Percentiles rank a stretch among this genome's conserved stretches.
phyloP scores from a whole-genome alignment of 169 alveolate genomes.

The Toxoplasma gondii region DNA sequence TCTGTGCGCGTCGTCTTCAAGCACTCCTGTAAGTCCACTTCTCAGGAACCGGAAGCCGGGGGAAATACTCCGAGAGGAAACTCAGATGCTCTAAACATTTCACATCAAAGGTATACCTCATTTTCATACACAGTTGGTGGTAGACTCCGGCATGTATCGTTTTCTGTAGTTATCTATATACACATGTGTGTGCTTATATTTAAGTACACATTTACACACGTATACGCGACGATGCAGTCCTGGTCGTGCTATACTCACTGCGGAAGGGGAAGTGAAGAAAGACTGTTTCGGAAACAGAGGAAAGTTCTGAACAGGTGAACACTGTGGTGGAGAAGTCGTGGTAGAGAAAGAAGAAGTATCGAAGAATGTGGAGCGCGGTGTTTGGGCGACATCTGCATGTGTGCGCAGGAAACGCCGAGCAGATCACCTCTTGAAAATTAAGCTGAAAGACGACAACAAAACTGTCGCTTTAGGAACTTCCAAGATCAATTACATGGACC shows the following conservation, averaged over 20 bases:
- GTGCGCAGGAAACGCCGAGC: conserved; percentile 23
- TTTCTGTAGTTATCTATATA: neutral
- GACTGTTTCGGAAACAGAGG: too few relatives aligned
- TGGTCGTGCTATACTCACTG: too few relatives aligned
- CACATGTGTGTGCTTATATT: neutral
- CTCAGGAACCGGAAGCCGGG: too few relatives aligned
- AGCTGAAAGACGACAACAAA: conserved; percentile 95
- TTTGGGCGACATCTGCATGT: neutral
- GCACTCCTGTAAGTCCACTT: conserved; percentile 31
- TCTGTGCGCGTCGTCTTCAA: conserved; percentile 69
- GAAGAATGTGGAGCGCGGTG: too few relatives aligned
- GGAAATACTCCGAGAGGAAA: too few relatives aligned
- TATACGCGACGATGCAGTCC: neutral
- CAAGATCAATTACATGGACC: conserved; percentile 99
- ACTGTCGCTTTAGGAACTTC: conserved; percentile 98
- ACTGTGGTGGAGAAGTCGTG: too few relatives aligned
- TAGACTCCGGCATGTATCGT: neutral
- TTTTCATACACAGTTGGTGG: too few relatives aligned
- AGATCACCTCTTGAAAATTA: conserved; percentile 72
- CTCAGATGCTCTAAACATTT: too few relatives aligned
- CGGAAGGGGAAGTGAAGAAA: too few relatives aligned
- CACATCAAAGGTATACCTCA: too few relatives aligned
- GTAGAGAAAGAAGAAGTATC: too few relatives aligned
- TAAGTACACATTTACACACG: neutral
- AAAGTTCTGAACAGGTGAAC: too few relatives aligned